Conservation (phyloP, 208 protist genomes). For the Crithidia expoeki region DNA sequence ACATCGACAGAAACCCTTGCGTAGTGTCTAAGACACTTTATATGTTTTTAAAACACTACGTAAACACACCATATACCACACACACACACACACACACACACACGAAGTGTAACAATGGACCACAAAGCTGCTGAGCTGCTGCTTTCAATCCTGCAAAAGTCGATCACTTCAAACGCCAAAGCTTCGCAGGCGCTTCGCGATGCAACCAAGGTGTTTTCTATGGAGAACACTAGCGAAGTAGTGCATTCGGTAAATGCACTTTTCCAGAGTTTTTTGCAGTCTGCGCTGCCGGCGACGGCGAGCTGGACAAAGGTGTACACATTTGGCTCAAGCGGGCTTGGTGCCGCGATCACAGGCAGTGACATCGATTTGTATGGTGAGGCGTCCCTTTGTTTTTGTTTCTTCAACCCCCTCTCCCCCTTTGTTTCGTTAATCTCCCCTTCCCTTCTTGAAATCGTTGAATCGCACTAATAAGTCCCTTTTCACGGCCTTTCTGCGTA, state of each 20-base stretch:
- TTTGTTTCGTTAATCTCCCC: background rate
- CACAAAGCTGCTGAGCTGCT: background rate
- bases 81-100: background rate
- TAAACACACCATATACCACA: background rate
- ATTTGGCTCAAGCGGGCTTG: slow-evolving; percentile 82
- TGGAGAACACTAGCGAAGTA: slow-evolving; percentile 29
- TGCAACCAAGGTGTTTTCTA: slow-evolving; percentile 28
- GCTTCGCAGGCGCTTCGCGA: slow-evolving; percentile 18
- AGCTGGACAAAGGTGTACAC: slow-evolving; percentile 59
- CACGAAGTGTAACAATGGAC: slow-evolving; percentile 13
- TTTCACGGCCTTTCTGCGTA: background rate
- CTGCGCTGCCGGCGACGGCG: slow-evolving; percentile 10
- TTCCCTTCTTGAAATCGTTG: background rate
- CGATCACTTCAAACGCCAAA: background rate
- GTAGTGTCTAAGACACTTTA: no score
- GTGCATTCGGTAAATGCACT: slow-evolving; percentile 24
- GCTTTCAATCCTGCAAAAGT: background rate
- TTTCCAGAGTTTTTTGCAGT: slow-evolving; percentile 23
- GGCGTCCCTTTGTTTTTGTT: slow-evolving; percentile 24
- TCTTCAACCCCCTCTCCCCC: slow-evolving; percentile 4
- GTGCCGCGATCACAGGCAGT: slow-evolving; percentile 79
- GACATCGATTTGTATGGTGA: slow-evolving; percentile 95
- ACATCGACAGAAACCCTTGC: no score
- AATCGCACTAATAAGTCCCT: no score
- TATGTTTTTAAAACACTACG: background rate